Conservation (phyloP, 352 stramenopile species). For the Peronospora belbahrii region DNA sequence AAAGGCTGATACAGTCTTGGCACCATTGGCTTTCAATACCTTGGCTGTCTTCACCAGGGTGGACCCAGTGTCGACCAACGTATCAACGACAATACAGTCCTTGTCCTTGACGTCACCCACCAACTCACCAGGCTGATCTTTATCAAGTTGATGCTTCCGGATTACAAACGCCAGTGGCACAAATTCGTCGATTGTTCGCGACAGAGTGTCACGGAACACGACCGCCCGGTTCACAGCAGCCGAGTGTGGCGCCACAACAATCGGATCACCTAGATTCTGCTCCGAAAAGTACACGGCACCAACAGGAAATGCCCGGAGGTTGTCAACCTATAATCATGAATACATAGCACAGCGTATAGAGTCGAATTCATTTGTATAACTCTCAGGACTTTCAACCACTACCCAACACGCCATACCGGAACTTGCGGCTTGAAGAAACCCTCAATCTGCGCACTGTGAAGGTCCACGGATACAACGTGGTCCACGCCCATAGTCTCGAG, state of each 20-base stretch:
- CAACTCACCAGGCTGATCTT: constrained; percentile 59
- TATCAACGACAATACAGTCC: constrained; percentile 85
- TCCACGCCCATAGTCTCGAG: constrained; percentile 87
- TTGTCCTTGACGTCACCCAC: constrained; percentile 73
- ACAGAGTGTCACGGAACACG: constrained; percentile 78
- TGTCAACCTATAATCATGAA: constrained; percentile 69
- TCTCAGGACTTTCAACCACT: too few species aligned
- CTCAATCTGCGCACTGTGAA: constrained; percentile 86
- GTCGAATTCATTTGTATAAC: too few species aligned
- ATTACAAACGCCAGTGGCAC: constrained; percentile 79
- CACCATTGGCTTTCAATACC: constrained; percentile 69
- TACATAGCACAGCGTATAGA: too few species aligned
- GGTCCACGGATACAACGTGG: constrained; percentile 80
- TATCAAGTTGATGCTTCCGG: constrained; percentile 73
- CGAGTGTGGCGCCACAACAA: constrained; percentile 79
- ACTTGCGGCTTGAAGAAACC: constrained; percentile 85
- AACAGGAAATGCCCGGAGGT: constrained; percentile 79
- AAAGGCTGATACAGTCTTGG: constrained; percentile 73
- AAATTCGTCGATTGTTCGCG: constrained; percentile 64
- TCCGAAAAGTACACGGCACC: constrained; percentile 84
- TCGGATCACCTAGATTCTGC: constrained; percentile 51
- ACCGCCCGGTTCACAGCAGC: constrained; percentile 68
- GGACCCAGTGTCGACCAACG: constrained; percentile 78
- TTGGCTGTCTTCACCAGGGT: constrained; percentile 79
- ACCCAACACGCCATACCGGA: constrained; percentile 33